A percentile compares a stretch with the other conserved stretches of the same genome.
Conservation (phyloP, 129 eudicot genomes). For the Centella asiatica region DNA sequence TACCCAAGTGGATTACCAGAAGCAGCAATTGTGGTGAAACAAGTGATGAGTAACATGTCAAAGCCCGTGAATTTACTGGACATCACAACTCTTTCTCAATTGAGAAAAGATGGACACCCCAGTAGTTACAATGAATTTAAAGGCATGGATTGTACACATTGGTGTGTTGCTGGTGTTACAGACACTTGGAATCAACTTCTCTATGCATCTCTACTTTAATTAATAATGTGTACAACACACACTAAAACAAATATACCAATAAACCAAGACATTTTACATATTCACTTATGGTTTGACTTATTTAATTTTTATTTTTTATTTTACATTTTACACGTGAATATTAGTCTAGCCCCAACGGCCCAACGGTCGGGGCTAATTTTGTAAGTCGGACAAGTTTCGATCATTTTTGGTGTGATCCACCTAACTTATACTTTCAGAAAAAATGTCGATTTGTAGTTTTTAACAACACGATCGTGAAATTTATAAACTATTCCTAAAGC, state of each 20-base stretch:
- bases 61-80: conserved; percentile 44
- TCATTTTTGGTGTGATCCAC: no score
- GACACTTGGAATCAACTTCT: conserved; percentile 74
- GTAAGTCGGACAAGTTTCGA: no score
- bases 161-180: conserved; percentile 74
- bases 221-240: not conserved
- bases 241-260: not conserved
- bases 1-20: conserved; percentile 35
- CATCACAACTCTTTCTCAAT: conserved; percentile 48
- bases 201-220: conserved; percentile 26
- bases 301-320: no score
- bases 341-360: no score
- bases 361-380: no score
- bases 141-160: conserved; percentile 73
- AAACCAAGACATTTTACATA: no score
- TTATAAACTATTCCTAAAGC: no score
- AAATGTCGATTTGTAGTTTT: no score
- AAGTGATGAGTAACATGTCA: conserved; percentile 28
- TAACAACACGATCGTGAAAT: no score
- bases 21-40: conserved; percentile 42
- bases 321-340: no score
- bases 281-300: no score
- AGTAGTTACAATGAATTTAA: conserved; percentile 29
- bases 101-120: conserved; percentile 79
- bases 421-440: no score